phyloP scores from a whole-genome alignment of 441 rosid genomes.

The Aquilaria agallochum region DNA sequence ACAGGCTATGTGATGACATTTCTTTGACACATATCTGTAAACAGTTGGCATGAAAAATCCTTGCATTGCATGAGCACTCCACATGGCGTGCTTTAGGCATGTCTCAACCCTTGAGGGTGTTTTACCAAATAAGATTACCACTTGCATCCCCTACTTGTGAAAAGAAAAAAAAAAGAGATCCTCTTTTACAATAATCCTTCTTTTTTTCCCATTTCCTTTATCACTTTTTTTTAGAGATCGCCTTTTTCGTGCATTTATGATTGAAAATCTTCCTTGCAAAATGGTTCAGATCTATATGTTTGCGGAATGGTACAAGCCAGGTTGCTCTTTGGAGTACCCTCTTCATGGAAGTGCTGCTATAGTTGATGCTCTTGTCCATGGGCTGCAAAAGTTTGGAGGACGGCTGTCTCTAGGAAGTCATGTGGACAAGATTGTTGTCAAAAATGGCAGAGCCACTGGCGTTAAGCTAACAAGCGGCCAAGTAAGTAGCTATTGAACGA shows the following conservation, averaged over 20 bases:
- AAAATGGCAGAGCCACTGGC: conserved; percentile 73
- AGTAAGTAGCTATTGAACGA: conserved; percentile 37
- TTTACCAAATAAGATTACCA: no score
- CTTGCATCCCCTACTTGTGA: no score
- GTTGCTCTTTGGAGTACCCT: conserved; percentile 83
- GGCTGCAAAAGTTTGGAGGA: conserved; percentile 84
- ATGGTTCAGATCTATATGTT: conserved; percentile 77
- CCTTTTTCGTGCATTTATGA: neutral
- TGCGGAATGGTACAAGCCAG: conserved; percentile 97
- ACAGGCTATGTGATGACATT: no score
- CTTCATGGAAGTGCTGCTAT: conserved; percentile 82
- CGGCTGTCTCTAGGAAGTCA: conserved; percentile 69
- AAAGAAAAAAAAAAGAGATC: no score
- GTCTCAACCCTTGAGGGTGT: no score
- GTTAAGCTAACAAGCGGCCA: conserved; percentile 82
- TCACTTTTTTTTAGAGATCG: neutral
- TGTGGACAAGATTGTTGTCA: conserved; percentile 69
- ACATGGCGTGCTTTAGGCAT: no score
- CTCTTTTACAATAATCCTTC: no score
- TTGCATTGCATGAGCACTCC: no score
- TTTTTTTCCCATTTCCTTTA: neutral
- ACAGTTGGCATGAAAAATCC: no score
- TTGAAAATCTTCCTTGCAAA: neutral
- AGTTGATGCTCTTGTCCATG: conserved; percentile 79
- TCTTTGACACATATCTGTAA: no score